Conservation (phyloP, 257 asterid genomes). For the Parsonsia alboflavescens region DNA sequence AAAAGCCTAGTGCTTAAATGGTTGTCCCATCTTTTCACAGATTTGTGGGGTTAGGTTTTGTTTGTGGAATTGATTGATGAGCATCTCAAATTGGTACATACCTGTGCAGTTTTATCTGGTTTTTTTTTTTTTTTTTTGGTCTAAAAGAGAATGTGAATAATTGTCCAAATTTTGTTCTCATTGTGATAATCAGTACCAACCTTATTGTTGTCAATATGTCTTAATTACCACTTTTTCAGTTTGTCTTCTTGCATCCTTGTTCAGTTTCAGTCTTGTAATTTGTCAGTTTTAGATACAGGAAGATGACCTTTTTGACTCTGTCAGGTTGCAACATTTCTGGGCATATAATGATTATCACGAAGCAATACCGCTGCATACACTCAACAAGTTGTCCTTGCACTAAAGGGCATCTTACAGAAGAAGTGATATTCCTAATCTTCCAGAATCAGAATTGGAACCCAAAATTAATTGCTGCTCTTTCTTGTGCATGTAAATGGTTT, state of each 20-base stretch:
- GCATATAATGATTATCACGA: slow-evolving; percentile 51
- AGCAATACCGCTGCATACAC: slow-evolving; percentile 89
- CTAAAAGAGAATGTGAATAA: not conserved
- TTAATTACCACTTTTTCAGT: not conserved
- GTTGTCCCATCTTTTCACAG: not conserved
- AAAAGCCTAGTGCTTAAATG: not conserved
- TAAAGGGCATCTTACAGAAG: slow-evolving; percentile 81
- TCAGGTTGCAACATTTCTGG: slow-evolving; percentile 20
- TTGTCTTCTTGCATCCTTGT: not conserved
- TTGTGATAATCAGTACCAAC: not conserved
- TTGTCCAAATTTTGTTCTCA: not conserved
- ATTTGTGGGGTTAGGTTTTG: not conserved
- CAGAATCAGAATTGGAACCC: slow-evolving; percentile 84
- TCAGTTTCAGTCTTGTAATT: not conserved
- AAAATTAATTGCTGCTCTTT: slow-evolving; percentile 60
- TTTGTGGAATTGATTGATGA: not conserved
- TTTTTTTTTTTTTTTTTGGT: not conserved
- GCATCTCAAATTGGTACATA: not conserved
- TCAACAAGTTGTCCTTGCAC: slow-evolving; percentile 76
- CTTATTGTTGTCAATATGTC: not conserved
- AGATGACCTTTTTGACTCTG: not conserved
- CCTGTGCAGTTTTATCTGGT: not conserved
- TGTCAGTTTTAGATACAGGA: not conserved
- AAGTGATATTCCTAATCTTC: slow-evolving; percentile 68
- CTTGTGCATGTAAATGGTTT: slow-evolving; percentile 92